These are phyloP conservation scores for Rhododendron mucronatum DNA, from an alignment of 148 eudicot species.

Conservation along the genomic window DNA sequence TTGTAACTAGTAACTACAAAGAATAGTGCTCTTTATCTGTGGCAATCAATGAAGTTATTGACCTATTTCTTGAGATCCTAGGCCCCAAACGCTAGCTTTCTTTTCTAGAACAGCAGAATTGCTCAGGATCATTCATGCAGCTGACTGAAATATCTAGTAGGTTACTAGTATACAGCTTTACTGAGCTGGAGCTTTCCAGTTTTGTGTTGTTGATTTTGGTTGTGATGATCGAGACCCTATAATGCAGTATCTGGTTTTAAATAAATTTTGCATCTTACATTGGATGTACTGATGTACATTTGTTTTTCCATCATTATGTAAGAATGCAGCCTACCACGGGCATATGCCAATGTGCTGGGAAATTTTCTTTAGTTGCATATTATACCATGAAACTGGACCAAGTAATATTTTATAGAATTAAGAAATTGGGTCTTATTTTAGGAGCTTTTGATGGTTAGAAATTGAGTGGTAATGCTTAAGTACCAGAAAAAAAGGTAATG, in stretches of 20 bases:
- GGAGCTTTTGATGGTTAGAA: not conserved
- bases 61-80: not conserved
- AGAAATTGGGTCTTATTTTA: not conserved
- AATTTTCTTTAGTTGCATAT: not conserved
- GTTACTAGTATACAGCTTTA: not conserved
- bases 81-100: not conserved
- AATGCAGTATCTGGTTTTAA: not conserved
- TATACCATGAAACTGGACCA: not conserved
- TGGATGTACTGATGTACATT: not conserved
- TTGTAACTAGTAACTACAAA: not conserved
- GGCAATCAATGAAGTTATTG: not conserved
- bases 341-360: not conserved
- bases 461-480: not conserved
- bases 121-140: not conserved
- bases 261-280: not conserved
- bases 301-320: not conserved
- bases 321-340: not conserved
- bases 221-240: not conserved
- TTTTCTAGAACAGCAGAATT: not conserved
- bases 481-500: not conserved
- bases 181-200: constrained; percentile 1
- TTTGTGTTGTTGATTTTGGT: not conserved
- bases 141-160: not conserved
- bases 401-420: not conserved
- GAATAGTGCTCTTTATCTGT: not conserved